These are phyloP conservation scores for Murraya koenigii DNA, from an alignment of 345 rosid genomes.

Conservation along the genomic window DNA sequence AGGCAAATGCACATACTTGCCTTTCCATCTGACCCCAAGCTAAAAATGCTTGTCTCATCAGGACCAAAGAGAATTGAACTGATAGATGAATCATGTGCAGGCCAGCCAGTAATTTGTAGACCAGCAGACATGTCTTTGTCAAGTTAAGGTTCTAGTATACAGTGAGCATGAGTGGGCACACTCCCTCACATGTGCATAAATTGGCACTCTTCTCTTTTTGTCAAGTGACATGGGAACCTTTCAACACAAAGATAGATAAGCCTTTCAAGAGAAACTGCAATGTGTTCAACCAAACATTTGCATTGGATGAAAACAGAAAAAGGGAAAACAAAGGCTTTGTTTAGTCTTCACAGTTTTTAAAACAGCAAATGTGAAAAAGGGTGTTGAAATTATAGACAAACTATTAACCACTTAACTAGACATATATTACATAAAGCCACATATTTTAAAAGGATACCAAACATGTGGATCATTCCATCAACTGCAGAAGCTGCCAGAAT, in stretches of 20 bases:
- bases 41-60: conserved; percentile 70
- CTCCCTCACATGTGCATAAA: neutral
- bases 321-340: neutral
- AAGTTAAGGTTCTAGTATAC: conserved; percentile 37
- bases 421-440: neutral
- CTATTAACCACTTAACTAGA: neutral
- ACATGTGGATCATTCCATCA: conserved; percentile 87
- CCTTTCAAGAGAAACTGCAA: neutral
- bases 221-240: neutral
- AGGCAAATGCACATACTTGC: conserved; percentile 20
- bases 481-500: conserved; percentile 75
- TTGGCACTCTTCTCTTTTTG: neutral
- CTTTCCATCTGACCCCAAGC: conserved; percentile 71
- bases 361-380: neutral
- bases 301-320: neutral
- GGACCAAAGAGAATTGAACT: conserved; percentile 69
- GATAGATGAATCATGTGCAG: conserved; percentile 72
- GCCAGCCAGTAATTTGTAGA: conserved; percentile 77
- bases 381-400: neutral
- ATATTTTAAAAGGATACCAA: conserved; percentile 66
- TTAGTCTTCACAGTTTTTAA: neutral
- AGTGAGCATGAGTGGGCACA: neutral
- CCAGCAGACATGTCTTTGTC: conserved; percentile 69
- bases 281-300: neutral
- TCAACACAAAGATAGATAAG: neutral